Percentiles rank a stretch among this genome's conserved stretches.
Conservation (phyloP, 768 basidiomycete species). For the Mycena alexandri region DNA sequence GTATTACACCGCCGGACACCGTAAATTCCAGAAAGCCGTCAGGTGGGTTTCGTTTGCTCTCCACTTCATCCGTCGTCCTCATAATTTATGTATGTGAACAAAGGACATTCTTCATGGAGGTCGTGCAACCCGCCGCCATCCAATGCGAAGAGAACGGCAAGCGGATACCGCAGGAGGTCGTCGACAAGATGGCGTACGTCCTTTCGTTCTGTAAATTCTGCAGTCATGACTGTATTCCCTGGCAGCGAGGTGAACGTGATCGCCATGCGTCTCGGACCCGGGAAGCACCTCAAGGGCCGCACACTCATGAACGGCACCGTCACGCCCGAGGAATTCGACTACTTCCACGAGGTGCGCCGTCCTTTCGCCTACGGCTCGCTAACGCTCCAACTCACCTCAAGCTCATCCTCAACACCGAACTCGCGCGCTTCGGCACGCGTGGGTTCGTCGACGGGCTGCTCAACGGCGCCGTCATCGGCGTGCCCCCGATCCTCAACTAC, state of each 20-base stretch:
- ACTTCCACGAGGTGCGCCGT: conserved; percentile 85
- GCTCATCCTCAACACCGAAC: conserved; percentile 86
- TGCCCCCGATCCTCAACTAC: conserved; percentile 92
- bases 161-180: conserved; percentile 84
- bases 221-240: background rate
- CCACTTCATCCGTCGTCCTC: conserved; percentile 36
- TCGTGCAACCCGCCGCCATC: conserved; percentile 28
- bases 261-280: conserved; percentile 92
- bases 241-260: conserved; percentile 80
- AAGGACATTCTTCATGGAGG: conserved; percentile 34
- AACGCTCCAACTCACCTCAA: conserved; percentile 41
- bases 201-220: background rate
- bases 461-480: conserved; percentile 85
- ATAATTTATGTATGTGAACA: background rate
- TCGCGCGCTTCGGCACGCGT: conserved; percentile 85
- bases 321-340: conserved; percentile 89
- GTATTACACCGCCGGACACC: conserved; percentile 83
- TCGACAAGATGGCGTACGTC: conserved; percentile 85
- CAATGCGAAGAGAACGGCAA: conserved; percentile 89
- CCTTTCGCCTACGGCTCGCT: background rate
- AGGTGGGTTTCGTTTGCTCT: conserved; percentile 78
- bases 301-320: conserved; percentile 82
- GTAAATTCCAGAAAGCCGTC: conserved; percentile 79
- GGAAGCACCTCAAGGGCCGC: conserved; percentile 86
- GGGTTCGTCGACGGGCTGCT: conserved; percentile 91